These are phyloP conservation scores for Globisporangium nunn DNA, from an alignment of 352 stramenopile genomes.

Conservation along the genomic window DNA sequence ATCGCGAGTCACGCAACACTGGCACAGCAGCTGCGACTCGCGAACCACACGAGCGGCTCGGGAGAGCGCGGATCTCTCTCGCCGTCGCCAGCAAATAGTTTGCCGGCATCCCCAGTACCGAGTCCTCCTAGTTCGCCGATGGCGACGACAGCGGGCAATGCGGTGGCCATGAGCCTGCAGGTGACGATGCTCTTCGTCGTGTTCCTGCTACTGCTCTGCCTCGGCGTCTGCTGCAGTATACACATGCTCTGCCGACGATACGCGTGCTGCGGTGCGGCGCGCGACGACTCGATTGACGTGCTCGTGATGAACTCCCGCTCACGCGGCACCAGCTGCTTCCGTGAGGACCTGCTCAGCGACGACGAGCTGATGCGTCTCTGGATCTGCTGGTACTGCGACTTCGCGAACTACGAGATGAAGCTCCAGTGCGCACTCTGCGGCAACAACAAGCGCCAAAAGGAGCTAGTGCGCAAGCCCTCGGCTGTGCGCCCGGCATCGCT, in stretches of 20 bases:
- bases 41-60: not conserved
- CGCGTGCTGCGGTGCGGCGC: constrained; percentile 17
- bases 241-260: constrained; percentile 24
- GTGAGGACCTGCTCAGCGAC: constrained; percentile 41
- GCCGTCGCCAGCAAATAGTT: not conserved
- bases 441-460: constrained; percentile 28
- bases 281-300: constrained; percentile 13
- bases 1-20: not conserved
- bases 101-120: not conserved
- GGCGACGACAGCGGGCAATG: not conserved
- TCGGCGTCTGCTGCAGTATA: constrained; percentile 21
- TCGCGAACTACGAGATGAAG: constrained; percentile 58
- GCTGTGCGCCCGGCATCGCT: constrained; percentile 24
- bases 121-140: not conserved
- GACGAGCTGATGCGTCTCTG: constrained; percentile 44
- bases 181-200: constrained; percentile 27
- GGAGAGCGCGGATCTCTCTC: not conserved
- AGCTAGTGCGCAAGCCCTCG: constrained; percentile 19
- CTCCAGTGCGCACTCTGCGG: constrained; percentile 38
- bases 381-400: constrained; percentile 48
- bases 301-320: constrained; percentile 8
- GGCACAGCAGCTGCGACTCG: not conserved
- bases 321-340: constrained; percentile 25
- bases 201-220: constrained; percentile 26
- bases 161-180: constrained; percentile 16